Percentiles rank a stretch among this genome's conserved stretches.
phyloP scores from a whole-genome alignment of 2,329 filamentous ascomycete genomes.

The Nemania diffusa region DNA sequence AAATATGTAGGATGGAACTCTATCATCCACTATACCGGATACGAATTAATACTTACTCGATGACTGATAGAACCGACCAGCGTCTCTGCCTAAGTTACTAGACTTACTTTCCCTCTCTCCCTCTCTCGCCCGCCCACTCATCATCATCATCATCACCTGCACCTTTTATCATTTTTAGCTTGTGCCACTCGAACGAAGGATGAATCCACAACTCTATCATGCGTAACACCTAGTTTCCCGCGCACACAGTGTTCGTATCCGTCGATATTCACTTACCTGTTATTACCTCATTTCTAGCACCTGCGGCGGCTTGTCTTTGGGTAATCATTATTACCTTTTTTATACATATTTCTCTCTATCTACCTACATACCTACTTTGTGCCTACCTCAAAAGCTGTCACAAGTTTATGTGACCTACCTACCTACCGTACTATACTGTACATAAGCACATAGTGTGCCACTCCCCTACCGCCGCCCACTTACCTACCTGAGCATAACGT shows the following conservation, averaged over 20 bases:
- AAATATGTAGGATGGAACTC: not conserved
- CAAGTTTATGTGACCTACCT: not conserved
- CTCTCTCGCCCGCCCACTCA: constrained; percentile 13
- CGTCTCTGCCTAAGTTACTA: constrained; percentile 24
- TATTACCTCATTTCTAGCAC: not conserved
- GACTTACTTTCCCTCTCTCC: constrained; percentile 23
- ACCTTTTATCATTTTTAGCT: constrained; percentile 8
- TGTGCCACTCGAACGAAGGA: constrained; percentile 6
- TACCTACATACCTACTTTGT: not conserved
- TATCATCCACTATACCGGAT: not conserved
- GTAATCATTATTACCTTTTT: not conserved
- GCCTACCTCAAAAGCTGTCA: not conserved
- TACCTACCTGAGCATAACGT: not conserved
- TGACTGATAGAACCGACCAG: constrained; percentile 16
- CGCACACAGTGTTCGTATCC: constrained; percentile 9
- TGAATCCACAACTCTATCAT: constrained; percentile 18
- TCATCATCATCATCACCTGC: constrained; percentile 25
- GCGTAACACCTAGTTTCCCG: constrained; percentile 12
- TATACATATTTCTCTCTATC: not conserved
- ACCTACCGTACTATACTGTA: not conserved
- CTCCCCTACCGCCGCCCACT: not conserved
- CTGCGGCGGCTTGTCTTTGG: not conserved
- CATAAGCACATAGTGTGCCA: not conserved
- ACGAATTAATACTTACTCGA: constrained; percentile 4
- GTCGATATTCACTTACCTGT: constrained; percentile 4